Evolutionary conservation across 2,329 filamentous ascomycete genomes (phyloP).

Genomic region (Beauveria rudraprayagi): DNA sequence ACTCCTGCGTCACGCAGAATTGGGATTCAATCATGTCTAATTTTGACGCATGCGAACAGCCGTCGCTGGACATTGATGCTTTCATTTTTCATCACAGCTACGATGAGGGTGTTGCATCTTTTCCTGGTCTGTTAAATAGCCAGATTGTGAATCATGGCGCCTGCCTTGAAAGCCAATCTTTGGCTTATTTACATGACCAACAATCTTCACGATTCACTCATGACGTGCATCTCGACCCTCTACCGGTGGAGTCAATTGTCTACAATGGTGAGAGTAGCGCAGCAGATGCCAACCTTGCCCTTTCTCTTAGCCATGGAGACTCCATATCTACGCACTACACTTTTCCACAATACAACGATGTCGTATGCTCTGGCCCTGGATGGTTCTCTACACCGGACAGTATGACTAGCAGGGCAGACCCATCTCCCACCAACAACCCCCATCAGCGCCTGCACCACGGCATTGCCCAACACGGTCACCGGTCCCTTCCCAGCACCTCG

Average conservation of each 20-base stretch:
- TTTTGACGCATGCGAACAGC: not conserved
- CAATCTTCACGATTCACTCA: too few relatives aligned
- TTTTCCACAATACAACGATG: not conserved
- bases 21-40: not conserved
- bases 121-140: not conserved
- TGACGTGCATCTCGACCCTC: too few relatives aligned
- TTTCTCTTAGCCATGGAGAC: not conserved
- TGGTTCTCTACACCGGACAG: too few relatives aligned
- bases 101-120: not conserved
- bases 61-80: not conserved
- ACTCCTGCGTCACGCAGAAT: not conserved
- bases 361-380: not conserved
- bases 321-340: too few relatives aligned
- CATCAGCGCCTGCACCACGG: not conserved
- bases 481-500: too few relatives aligned
- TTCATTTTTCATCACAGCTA: not conserved
- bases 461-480: not conserved
- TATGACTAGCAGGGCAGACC: too few relatives aligned
- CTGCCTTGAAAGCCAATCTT: not conserved
- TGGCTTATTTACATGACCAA: not conserved
- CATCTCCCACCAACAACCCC: not conserved
- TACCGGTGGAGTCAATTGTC: not conserved
- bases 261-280: not conserved
- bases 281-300: not conserved
- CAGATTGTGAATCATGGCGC: not conserved